Evolutionary conservation across 495 filamentous ascomycete genomes (phyloP), one percentile per base, ranked within the genome.

Genomic region (Rostrohypoxylon terebratum): DNA sequence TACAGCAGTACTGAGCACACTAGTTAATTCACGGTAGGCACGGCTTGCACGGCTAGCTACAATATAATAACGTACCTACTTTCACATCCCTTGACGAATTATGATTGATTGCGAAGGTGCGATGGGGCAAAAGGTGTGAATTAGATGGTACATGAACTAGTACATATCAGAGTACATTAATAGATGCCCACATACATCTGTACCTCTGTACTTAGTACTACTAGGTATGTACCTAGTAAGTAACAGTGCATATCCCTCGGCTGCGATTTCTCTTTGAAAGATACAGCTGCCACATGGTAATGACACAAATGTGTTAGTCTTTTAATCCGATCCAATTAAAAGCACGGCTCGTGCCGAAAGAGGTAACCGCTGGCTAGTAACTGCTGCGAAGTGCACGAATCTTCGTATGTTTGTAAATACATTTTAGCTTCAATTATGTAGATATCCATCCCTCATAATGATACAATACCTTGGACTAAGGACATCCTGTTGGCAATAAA

Each of bases 251-350:
- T n/a, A 42, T 14, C 28, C 48, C 10, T 11, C 48, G 25, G 31
- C 14, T 33, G 45, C 44, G 18, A 54, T 53, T 70, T 61, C 48
- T 53, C 55, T 51, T 57, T 13, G 21, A 20, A 64, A 59, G 51
- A 59, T 54, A 63, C 44, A 60, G 64, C 67, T 63, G 60, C 70
- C 70, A 64, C 70, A 72, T 73, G 70, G 70, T 55, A 14, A 63
- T 65, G n/a, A 51, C 40, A 65, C 45, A 60, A 60, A n/a, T 20
- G 65, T 68, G 59, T 28, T 20, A 57, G 47, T 25, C 13, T 68
- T 55, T 55, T 36, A 18, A 33, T 25, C 63, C 69, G 23, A 33
- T 25, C 63, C 69, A 72, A 72, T 72, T 44, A 68, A 63, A 59
- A 1, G 1, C 14, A 23, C 33, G 33, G 25, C 20, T n/a, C 33